Conservation (phyloP, 2,329 filamentous ascomycete genomes). For the Penicillium expansum region DNA sequence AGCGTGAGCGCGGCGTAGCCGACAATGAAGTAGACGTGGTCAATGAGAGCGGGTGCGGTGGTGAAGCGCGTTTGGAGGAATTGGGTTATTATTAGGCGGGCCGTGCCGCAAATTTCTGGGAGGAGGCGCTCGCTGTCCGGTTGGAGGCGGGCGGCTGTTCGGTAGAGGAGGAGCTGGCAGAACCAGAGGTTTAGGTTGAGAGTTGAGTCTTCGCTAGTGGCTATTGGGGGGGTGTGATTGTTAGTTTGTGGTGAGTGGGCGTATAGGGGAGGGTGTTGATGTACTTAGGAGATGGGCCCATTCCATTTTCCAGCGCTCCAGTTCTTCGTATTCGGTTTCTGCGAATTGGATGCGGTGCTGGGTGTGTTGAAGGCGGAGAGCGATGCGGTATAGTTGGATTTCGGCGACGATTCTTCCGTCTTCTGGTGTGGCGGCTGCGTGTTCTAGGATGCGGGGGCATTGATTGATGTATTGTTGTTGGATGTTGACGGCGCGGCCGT, state of each 20-base stretch:
- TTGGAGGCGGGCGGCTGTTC: constrained; percentile 30
- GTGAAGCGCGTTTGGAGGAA: constrained; percentile 32
- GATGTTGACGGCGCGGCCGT: constrained; percentile 32
- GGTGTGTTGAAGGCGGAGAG: constrained; percentile 26
- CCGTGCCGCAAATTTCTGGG: constrained; percentile 29
- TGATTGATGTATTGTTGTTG: constrained; percentile 31
- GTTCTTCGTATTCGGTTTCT: constrained; percentile 33
- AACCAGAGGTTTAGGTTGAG: constrained; percentile 37
- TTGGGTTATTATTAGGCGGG: constrained; percentile 31
- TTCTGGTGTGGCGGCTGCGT: constrained; percentile 30
- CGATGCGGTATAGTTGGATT: constrained; percentile 34
- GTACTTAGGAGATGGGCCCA: constrained; percentile 35
- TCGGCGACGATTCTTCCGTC: constrained; percentile 34
- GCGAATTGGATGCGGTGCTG: constrained; percentile 27
- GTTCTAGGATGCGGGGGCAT: constrained; percentile 31
- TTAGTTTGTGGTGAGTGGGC: neutral
- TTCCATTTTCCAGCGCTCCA: constrained; percentile 36
- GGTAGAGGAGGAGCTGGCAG: constrained; percentile 36
- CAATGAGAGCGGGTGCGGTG: constrained; percentile 32
- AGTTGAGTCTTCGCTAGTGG: constrained; percentile 30
- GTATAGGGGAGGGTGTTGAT: neutral
- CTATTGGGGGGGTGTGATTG: constrained; percentile 9
- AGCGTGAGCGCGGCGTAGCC: constrained; percentile 37
- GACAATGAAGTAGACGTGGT: constrained; percentile 35
- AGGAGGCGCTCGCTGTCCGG: constrained; percentile 27